phyloP scores from a whole-genome alignment of 2,329 filamentous ascomycete species.

The Xylariaceae sp. region DNA sequence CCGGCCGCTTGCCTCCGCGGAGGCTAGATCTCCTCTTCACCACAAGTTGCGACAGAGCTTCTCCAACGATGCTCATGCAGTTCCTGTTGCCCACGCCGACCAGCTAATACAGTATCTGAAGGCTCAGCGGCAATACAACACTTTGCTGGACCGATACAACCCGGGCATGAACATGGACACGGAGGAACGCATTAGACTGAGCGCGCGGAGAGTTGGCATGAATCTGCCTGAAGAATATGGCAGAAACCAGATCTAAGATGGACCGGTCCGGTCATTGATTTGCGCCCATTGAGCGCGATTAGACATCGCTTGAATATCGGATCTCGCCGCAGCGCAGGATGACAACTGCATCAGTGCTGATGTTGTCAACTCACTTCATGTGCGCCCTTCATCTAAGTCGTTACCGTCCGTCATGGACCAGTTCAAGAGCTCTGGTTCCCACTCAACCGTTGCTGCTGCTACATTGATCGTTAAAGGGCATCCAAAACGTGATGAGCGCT shows the following conservation, averaged over 20 bases:
- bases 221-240: conserved; percentile 66
- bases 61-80: conserved; percentile 33
- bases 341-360: not conserved
- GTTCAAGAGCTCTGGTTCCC: not conserved
- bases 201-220: conserved; percentile 84
- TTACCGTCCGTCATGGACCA: not conserved
- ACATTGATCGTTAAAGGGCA: not conserved
- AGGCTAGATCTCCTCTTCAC: conserved; percentile 62
- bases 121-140: conserved; percentile 79
- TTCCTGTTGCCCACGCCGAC: conserved; percentile 51
- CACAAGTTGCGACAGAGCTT: conserved; percentile 62
- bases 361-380: not conserved
- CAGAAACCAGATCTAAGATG: conserved; percentile 7
- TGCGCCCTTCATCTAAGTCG: not conserved
- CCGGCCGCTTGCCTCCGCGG: conserved; percentile 49
- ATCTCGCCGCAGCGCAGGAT: no score
- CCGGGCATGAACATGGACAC: conserved; percentile 83
- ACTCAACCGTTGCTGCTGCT: not conserved
- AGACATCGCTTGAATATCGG: not conserved
- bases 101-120: conserved; percentile 76
- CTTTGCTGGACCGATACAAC: conserved; percentile 85
- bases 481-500: not conserved
- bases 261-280: not conserved
- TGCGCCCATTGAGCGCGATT: not conserved
- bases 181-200: conserved; percentile 77